phyloP scores from a whole-genome alignment of 345 rosid species.

The Murraya koenigii region DNA sequence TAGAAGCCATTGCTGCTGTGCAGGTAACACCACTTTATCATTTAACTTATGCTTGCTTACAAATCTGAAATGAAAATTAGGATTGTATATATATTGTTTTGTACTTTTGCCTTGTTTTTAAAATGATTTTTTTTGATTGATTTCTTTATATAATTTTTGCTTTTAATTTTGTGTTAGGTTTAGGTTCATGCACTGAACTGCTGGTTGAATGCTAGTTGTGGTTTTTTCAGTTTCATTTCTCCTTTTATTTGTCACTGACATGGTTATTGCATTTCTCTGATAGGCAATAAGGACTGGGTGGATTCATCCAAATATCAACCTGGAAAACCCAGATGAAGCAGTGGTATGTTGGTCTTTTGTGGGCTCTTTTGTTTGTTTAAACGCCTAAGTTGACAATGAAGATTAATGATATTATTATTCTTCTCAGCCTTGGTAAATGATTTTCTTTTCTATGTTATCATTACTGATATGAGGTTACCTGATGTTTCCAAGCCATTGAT shows the following conservation, averaged over 20 bases:
- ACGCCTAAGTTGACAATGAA: background rate
- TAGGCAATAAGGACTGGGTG: conserved; percentile 95
- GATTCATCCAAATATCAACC: conserved; percentile 94
- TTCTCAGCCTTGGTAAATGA: background rate
- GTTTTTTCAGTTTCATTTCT: background rate
- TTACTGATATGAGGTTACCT: background rate
- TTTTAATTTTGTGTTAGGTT: background rate
- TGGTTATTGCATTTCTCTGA: conserved; percentile 13
- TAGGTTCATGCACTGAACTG: background rate
- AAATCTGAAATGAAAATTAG: background rate
- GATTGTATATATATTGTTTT: background rate
- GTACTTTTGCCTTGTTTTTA: background rate
- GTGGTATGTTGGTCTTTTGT: conserved; percentile 51
- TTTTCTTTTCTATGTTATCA: background rate
- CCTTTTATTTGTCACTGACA: background rate
- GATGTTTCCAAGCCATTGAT: conserved; percentile 8
- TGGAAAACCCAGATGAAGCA: conserved; percentile 76
- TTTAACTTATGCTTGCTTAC: background rate
- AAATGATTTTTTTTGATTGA: background rate
- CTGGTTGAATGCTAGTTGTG: background rate
- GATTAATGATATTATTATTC: background rate
- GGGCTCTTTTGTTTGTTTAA: background rate
- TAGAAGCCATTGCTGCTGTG: conserved; percentile 82
- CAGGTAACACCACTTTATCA: conserved; percentile 47
- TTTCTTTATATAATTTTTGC: background rate